Conservation (phyloP, 2,329 filamentous ascomycete genomes). For the Metarhizium robertsii region DNA sequence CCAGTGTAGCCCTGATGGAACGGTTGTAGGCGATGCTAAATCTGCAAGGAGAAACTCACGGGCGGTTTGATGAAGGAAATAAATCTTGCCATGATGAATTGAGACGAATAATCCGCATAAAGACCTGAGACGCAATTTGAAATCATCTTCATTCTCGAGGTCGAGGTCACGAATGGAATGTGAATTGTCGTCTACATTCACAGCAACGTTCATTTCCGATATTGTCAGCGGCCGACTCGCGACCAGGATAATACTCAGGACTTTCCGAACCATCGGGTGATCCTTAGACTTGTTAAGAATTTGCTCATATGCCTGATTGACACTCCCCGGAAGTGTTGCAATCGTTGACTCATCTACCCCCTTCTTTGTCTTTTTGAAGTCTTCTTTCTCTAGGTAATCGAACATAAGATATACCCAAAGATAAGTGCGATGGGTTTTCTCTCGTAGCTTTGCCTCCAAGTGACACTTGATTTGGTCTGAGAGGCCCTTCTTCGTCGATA, state of each 20-base stretch:
- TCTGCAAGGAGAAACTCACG: conserved; percentile 20
- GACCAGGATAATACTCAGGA: neutral
- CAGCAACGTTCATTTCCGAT: neutral
- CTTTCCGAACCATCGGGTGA: neutral
- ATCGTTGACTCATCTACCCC: conserved; percentile 12
- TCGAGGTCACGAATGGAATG: neutral
- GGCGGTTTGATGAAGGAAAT: conserved; percentile 23
- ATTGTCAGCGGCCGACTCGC: neutral
- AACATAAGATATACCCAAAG: conserved; percentile 29
- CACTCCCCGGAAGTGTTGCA: neutral
- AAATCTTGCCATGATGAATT: conserved; percentile 16
- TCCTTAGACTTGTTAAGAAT: neutral
- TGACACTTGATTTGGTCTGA: conserved; percentile 7
- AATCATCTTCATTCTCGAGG: conserved; percentile 3
- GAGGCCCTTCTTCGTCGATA: conserved; percentile 11
- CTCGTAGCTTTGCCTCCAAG: conserved; percentile 11
- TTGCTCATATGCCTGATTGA: neutral
- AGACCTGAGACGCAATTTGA: conserved; percentile 11
- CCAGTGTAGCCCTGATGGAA: conserved; percentile 1
- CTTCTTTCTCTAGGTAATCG: conserved; percentile 15
- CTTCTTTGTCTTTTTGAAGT: conserved; percentile 14
- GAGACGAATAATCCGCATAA: conserved; percentile 20
- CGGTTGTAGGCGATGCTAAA: conserved; percentile 1
- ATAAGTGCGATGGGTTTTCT: conserved; percentile 22
- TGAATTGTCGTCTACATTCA: neutral